Conservation (phyloP, 257 asterid genomes). For the Linderniella brevidens region DNA sequence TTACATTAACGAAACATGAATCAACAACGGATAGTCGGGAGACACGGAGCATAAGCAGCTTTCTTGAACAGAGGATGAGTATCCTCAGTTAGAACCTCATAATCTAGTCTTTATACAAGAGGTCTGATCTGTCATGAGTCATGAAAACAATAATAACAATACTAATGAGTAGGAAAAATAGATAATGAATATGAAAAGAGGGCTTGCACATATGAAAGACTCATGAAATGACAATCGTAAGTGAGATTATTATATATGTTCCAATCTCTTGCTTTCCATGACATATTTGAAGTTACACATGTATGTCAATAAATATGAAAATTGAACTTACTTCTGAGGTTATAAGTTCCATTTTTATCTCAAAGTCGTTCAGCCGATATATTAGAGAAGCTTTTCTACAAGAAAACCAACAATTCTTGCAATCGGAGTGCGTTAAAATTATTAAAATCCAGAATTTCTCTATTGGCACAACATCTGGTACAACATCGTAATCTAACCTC, state of each 20-base stretch:
- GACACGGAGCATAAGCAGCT: conserved; percentile 50
- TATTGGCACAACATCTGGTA: conserved; percentile 8
- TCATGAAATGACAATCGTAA: neutral
- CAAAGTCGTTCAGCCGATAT: conserved; percentile 39
- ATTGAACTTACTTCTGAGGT: conserved; percentile 72
- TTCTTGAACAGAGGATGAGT: conserved; percentile 60
- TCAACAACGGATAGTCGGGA: no score
- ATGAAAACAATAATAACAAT: no score
- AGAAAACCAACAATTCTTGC: conserved; percentile 32
- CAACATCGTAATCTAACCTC: no score
- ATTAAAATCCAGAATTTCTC: neutral
- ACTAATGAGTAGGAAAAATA: no score
- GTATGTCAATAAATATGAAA: neutral
- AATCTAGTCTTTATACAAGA: conserved; percentile 54
- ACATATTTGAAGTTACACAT: neutral
- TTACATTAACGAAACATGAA: no score
- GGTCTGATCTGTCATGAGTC: conserved; percentile 58
- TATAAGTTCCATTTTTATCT: conserved; percentile 84
- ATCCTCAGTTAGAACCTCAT: conserved; percentile 58
- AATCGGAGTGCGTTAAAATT: neutral
- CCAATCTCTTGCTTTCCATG: no score
- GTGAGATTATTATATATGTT: no score
- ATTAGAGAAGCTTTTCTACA: conserved; percentile 4
- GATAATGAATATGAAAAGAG: neutral
- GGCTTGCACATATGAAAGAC: neutral